Conservation (phyloP, 371 early-diverging fungal species). For the Syncephalastrum contaminatum region DNA sequence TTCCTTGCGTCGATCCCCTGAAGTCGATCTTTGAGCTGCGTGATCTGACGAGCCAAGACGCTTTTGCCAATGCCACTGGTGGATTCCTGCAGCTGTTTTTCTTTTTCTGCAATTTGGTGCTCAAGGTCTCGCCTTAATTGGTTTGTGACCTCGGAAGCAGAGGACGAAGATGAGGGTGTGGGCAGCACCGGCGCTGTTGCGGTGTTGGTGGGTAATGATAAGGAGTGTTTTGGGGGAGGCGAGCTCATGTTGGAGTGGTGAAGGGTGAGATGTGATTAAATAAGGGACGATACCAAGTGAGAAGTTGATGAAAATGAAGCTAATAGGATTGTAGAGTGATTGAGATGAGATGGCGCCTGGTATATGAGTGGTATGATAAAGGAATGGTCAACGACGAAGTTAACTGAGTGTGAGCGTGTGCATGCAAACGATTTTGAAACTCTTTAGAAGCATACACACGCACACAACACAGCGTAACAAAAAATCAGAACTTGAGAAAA, state of each 20-base stretch:
- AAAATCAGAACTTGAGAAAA: slow-evolving; percentile 12
- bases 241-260: slow-evolving; percentile 17
- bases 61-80: slow-evolving; percentile 47
- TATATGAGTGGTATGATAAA: slow-evolving; percentile 1
- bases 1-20: slow-evolving; percentile 31
- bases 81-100: slow-evolving; percentile 39
- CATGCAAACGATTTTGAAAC: slow-evolving; percentile 19
- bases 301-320: not conserved
- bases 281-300: slow-evolving; percentile 5
- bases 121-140: slow-evolving; percentile 34
- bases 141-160: slow-evolving; percentile 16
- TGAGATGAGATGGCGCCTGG: slow-evolving; percentile 3
- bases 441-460: slow-evolving; percentile 22
- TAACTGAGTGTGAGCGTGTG: slow-evolving; percentile 25
- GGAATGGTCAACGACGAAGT: slow-evolving; percentile 7
- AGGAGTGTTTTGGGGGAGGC: slow-evolving; percentile 40
- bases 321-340: not conserved
- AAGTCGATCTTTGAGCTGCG: slow-evolving; percentile 36
- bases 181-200: slow-evolving; percentile 33
- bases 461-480: slow-evolving; percentile 21
- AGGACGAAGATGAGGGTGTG: slow-evolving; percentile 43
- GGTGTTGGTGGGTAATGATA: slow-evolving; percentile 32
- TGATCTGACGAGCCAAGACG: slow-evolving; percentile 44
- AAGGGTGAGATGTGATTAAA: not conserved
- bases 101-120: slow-evolving; percentile 45